Conservation (phyloP, 257 asterid species). For the Lycium ferocissimum region DNA sequence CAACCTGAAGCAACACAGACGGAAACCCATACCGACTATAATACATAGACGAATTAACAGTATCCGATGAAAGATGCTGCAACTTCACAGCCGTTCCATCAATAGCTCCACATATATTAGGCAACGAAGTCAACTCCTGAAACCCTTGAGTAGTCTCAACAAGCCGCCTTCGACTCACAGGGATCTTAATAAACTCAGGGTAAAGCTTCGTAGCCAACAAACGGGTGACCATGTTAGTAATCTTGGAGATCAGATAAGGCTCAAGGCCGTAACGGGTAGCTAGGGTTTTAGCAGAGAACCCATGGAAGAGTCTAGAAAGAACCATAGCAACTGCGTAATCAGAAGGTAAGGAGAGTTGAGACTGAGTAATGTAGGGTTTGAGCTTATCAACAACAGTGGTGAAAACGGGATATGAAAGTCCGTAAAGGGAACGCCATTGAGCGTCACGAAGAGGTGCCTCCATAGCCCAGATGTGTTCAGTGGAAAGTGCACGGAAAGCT, state of each 20-base stretch:
- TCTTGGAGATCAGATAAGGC: conserved; percentile 92
- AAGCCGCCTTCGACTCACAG: conserved; percentile 74
- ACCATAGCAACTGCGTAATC: conserved; percentile 99
- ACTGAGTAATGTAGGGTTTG: conserved; percentile 89
- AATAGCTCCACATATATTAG: conserved; percentile 91
- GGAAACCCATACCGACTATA: conserved; percentile 72
- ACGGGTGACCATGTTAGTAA: conserved; percentile 95
- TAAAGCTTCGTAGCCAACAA: conserved; percentile 92
- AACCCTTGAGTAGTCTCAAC: conserved; percentile 88
- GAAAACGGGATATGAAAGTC: conserved; percentile 89
- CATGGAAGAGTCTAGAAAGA: conserved; percentile 84
- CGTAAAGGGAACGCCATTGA: conserved; percentile 95
- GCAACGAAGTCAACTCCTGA: conserved; percentile 74
- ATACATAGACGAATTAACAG: conserved; percentile 63
- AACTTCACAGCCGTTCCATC: conserved; percentile 82
- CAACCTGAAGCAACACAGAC: conserved; percentile 83
- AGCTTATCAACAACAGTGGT: conserved; percentile 94
- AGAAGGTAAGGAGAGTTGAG: conserved; percentile 94
- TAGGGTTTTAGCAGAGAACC: conserved; percentile 73
- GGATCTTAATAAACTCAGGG: conserved; percentile 89
- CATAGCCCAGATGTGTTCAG: conserved; percentile 97
- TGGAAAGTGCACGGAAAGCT: conserved; percentile 95
- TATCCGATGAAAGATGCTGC: conserved; percentile 58
- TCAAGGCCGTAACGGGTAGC: conserved; percentile 91
- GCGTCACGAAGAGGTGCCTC: conserved; percentile 96